phyloP scores from a whole-genome alignment of 2,329 filamentous ascomycete species.

The Aspergillus sp. region DNA sequence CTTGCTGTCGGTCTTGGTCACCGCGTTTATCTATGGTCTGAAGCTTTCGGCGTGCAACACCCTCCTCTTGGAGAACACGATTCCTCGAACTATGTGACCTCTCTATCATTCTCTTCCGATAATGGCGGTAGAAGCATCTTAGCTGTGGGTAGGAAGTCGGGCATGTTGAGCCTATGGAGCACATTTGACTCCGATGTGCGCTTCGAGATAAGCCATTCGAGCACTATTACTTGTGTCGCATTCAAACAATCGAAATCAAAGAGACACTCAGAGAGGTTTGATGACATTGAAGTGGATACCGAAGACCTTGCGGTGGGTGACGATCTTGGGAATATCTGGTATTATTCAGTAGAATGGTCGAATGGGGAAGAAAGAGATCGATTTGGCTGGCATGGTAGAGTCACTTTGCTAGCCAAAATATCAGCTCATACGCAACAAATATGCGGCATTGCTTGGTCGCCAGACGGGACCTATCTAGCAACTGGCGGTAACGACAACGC shows the following conservation, averaged over 20 bases:
- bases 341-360: conserved; percentile 87
- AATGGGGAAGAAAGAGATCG: conserved; percentile 59
- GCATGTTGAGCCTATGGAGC: conserved; percentile 75
- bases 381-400: conserved; percentile 72
- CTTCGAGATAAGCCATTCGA: conserved; percentile 72
- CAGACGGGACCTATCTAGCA: conserved; percentile 72
- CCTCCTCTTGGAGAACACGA: conserved; percentile 55
- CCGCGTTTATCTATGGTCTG: conserved; percentile 86
- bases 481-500: conserved; percentile 91
- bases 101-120: conserved; percentile 83
- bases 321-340: conserved; percentile 77
- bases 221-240: conserved; percentile 73
- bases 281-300: conserved; percentile 58
- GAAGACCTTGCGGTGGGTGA: conserved; percentile 89
- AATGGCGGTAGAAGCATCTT: conserved; percentile 76
- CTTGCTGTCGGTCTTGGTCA: conserved; percentile 81
- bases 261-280: conserved; percentile 49
- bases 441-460: conserved; percentile 88
- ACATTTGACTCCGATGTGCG: conserved; percentile 64
- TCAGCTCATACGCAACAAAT: conserved; percentile 83
- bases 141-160: conserved; percentile 78
- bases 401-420: conserved; percentile 76
- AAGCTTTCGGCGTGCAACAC: conserved; percentile 65
- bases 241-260: conserved; percentile 68
- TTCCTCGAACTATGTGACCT: conserved; percentile 66